Base-by-base conservation (phyloP, 2,329 filamentous ascomycete genomes). In the Xylaria sp. region DNA sequence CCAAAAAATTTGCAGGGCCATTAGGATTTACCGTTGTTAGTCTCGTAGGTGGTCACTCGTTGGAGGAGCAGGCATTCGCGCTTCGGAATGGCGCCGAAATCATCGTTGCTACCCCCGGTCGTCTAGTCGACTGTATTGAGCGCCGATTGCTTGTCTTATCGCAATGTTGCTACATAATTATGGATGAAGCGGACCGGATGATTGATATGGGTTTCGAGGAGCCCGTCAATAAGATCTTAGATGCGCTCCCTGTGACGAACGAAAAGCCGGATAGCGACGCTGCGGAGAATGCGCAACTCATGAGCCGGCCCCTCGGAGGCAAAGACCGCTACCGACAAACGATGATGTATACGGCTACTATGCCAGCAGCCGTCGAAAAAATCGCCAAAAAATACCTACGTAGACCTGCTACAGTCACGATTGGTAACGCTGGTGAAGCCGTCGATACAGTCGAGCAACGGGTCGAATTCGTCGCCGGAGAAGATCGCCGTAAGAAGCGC, bases 321-420 rank as follows among this genome's bases (percentile, higher is more conserved):
- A 87, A 87, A 68, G 90, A 93, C 71, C 85, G 90, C 21, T 98
- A 98, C 79, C 85, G 95, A 61, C 94, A 99, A 77, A 99, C 95
- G 0, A 99, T 99, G 95, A 99, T 99, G 95, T 99, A 98, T 86
- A 98, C 95, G 67, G 95, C 95, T 54, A 99, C 95, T 27, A 99
- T 99, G 95, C 93, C 95, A 1, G 80, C 91, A 0, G 87, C 91
- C 0, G 91, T 99, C 15, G 95, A 99, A 75, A 91, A 91, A 65
- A 98, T 99, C 66, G 95, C 95, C n/a, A 90, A 93, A 71, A 97
- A 97, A 75, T 99, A 99, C 74, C 87, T 98, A 15, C 90, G 94
- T 0, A 87, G 95, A 11, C 95, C 95, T 0, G 95, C 95, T 19
- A 95, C 93, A 52, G 93, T 97, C 38, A 97, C 91, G 0, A 98